Evolutionary conservation across 129 eudicot genomes (phyloP).

Genomic region (Centaurea solstitialis): DNA sequence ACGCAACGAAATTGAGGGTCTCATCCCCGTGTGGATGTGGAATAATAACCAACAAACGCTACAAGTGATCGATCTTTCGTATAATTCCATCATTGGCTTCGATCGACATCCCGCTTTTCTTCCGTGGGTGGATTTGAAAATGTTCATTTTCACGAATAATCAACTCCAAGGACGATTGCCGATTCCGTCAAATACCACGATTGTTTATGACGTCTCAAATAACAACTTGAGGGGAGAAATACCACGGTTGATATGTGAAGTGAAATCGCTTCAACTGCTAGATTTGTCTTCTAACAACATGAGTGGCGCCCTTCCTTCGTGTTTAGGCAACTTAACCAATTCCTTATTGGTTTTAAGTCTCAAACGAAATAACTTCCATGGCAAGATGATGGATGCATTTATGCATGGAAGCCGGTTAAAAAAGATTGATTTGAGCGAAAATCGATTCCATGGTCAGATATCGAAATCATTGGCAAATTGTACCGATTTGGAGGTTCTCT

Average conservation of each 20-base stretch:
- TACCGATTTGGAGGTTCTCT: neutral
- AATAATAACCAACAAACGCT: conserved; percentile 12
- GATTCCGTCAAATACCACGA: neutral
- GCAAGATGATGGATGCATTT: neutral
- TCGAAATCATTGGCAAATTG: conserved; percentile 22
- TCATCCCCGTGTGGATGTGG: conserved; percentile 20
- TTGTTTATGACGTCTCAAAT: neutral
- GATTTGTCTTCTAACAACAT: conserved; percentile 27
- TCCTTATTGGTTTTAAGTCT: conserved; percentile 3
- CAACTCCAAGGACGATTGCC: conserved; percentile 7
- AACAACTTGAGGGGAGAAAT: conserved; percentile 11
- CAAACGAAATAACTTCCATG: neutral
- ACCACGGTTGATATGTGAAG: conserved; percentile 6
- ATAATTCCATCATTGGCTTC: conserved; percentile 13
- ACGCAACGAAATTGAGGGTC: neutral
- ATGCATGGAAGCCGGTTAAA: neutral
- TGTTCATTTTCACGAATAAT: neutral
- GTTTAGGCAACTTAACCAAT: conserved; percentile 12
- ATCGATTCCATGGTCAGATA: neutral
- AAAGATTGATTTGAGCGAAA: conserved; percentile 20
- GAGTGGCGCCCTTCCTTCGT: conserved; percentile 9
- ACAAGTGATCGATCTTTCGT: neutral
- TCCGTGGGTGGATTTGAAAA: neutral
- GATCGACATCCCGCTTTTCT: neutral
- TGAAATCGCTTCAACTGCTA: conserved; percentile 6